Base-by-base conservation (phyloP, 768 basidiomycete genomes). In the Boletus edulis region DNA sequence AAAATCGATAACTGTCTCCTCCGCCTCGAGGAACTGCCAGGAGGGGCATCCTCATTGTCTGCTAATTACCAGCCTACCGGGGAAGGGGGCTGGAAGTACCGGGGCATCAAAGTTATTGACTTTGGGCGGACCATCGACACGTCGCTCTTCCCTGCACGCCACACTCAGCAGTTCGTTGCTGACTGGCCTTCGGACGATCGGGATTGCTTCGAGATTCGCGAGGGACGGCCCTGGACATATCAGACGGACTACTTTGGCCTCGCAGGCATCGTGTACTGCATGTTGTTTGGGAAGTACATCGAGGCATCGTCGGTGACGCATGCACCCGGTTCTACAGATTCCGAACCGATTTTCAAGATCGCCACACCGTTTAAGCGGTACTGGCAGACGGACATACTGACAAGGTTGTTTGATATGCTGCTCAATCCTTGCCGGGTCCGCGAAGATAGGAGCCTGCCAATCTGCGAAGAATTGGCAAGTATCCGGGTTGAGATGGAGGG, bases 1-100 rank as follows among this genome's bases (percentile, higher is more conserved):
- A 99, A 99, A 77, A 97, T 98, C 70, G 97, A 99, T 74, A 99
- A 99, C 73, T 97, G 95, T 68, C 81, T 99, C n/a, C 77, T 98
- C 10, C 85, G 97, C 5, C 79, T 99, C 43, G 89, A 93, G 59
- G 89, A 91, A 49, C 85, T 89, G 5, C 86, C 87, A 2, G 86
- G 85, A 4, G 85, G 85, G 1, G 71, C 80, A 1, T 76, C 85
- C 0, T 78, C 82, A 1, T 93, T 95, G 87, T 81, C 84, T 1
- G 73, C 81, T 47, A 72, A 76, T n/a, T 98, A 98, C 74, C 82
- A 87, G 54, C 83, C 87, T 1, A 73, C 77, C 0, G 96, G 96
- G 17, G 83, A 81, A 15, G 81, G 82, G 24, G 96, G 96, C 5
- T 99, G 97, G 97, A 69, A 75, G 51, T 72, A 76, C 70, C 94